Evolutionary conservation across 176 grass and related monocot genomes (phyloP).

Genomic region (Zoysia pacifica): DNA sequence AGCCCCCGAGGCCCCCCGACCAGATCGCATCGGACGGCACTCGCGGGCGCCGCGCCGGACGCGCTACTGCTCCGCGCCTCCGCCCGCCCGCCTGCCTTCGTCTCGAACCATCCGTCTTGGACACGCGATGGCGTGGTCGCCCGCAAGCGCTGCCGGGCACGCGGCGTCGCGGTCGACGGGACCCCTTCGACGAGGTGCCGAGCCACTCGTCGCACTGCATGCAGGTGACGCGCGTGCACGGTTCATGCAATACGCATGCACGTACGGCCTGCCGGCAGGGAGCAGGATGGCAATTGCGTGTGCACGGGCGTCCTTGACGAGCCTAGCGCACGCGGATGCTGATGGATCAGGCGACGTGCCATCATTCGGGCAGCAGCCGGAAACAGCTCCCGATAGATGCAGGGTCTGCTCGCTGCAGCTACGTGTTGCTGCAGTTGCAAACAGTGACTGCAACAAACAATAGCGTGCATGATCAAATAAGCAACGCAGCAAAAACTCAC

Average conservation of each 20-base stretch:
- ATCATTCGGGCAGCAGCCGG: not conserved
- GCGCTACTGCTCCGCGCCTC: too few species aligned
- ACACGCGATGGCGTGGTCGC: conserved; percentile 1
- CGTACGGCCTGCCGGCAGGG: not conserved
- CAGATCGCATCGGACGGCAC: not conserved
- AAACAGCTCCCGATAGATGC: not conserved
- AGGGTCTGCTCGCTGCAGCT: too few species aligned
- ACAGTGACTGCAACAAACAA: too few species aligned
- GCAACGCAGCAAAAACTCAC: too few species aligned
- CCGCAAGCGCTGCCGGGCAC: not conserved
- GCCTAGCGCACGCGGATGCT: not conserved
- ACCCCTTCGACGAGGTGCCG: too few species aligned
- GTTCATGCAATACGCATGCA: not conserved
- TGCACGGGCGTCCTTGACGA: conserved; percentile 12
- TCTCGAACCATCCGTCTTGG: conserved; percentile 20
- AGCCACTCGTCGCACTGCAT: too few species aligned
- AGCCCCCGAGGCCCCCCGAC: not conserved
- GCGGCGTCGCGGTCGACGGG: not conserved
- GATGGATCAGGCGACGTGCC: not conserved
- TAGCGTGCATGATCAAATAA: too few species aligned
- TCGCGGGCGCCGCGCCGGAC: not conserved
- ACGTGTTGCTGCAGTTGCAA: too few species aligned
- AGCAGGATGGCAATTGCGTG: too few species aligned
- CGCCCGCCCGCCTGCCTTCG: not conserved
- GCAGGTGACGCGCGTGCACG: too few species aligned